A percentile compares a stretch with the other conserved stretches of the same genome.
Evolutionary conservation across 2,329 filamentous ascomycete genomes (phyloP).

Genomic region (Botrytis paeoniae): DNA sequence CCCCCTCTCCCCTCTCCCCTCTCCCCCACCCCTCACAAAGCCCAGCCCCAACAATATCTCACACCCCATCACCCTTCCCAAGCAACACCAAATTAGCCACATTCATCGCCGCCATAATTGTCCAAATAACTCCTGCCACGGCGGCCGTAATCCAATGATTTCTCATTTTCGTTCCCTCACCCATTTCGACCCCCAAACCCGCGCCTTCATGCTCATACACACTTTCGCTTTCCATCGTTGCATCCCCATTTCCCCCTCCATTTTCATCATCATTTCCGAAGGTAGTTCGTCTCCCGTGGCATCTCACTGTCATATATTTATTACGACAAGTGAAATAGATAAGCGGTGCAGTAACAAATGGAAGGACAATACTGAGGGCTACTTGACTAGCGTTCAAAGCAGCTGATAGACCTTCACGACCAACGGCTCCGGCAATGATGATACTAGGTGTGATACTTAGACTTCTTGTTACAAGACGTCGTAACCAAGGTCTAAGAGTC

Average conservation of each 20-base stretch:
- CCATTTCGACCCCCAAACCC: constrained; percentile 26
- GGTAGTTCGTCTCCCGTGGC: not conserved
- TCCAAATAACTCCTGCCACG: constrained; percentile 71
- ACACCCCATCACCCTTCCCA: constrained; percentile 40
- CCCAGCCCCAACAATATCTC: not conserved
- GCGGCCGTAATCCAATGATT: constrained; percentile 65
- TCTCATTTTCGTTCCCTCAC: constrained; percentile 52
- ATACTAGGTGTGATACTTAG: constrained; percentile 82
- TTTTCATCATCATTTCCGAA: constrained; percentile 4
- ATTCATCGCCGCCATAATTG: constrained; percentile 67
- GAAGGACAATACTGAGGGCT: constrained; percentile 72
- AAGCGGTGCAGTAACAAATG: constrained; percentile 77
- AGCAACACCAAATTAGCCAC: constrained; percentile 70
- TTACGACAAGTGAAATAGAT: constrained; percentile 81
- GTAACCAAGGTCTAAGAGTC: constrained; percentile 72
- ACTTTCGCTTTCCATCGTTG: constrained; percentile 5
- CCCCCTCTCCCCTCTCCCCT: too few species aligned
- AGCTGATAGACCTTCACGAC: constrained; percentile 64
- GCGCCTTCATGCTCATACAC: not conserved
- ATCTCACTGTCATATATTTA: constrained; percentile 66
- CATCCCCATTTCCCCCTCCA: not conserved
- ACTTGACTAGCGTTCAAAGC: constrained; percentile 78
- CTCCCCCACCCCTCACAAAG: not conserved
- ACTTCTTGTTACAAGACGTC: constrained; percentile 71
- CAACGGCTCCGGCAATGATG: constrained; percentile 77